Base-by-base conservation (phyloP, 495 filamentous ascomycete genomes). In the Chaetomium cochliodes region DNA sequence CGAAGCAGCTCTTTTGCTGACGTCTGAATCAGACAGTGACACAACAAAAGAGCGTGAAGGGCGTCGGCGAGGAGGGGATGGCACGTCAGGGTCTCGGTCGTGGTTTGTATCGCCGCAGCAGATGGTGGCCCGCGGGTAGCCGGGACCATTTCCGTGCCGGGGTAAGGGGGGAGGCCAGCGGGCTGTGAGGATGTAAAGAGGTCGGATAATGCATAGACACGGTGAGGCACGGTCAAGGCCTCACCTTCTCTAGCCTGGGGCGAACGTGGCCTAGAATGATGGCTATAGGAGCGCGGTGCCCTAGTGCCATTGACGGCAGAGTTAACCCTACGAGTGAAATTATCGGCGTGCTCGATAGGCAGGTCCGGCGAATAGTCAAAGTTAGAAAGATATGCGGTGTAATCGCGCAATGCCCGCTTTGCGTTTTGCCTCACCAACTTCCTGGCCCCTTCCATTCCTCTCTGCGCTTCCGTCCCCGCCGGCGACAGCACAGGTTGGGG, bases 321-420 rank as follows among this genome's bases (percentile, higher is more conserved):
- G 66, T 86, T 86, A 6, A 90, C 82, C 62, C 85, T 86, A 46
- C 80, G 83, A 41, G 88, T 77, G 69, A 90, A 90, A 15, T 90
- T 87, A 67, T 90, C 84, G 26, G 85, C 83, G 26, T 87, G 78
- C 52, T 87, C 84, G 33, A 85, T 73, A 23, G 86, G 80, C 23
- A 90, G 72, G 53, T 90, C 85, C 1, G 89, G 87, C 3, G 89
- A 89, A 72, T 92, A 92, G 69, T 92, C 88, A 63, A 92, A 88
- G 65, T 86, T 79, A 11, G 84, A 85, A 5, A 93, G 76, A 66
- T 88, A 92, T 23, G 83, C 77, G 61, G 85, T 75, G 70, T 88
- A 92, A 72, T 92, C 90, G 57, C 84, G 81, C 23, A 92, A 70
- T 4, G 89, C 90, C 39, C 88, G 84, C 73, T 90, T 92, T 5